Evolutionary conservation across 108 stramenopile genomes (phyloP).

Genomic region (Tribonema minus): DNA sequence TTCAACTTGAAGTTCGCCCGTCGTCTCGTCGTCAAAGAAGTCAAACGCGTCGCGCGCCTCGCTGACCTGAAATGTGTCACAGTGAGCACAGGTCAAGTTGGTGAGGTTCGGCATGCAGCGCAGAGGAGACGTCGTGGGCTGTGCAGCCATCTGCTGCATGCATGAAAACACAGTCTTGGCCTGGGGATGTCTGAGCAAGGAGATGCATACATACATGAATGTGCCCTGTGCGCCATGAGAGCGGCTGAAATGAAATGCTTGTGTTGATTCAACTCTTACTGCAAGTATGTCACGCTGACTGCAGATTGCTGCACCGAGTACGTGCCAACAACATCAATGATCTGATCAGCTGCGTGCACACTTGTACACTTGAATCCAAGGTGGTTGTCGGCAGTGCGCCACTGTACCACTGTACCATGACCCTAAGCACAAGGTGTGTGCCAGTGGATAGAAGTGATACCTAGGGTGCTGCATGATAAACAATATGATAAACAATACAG

Average conservation of each 20-base stretch:
- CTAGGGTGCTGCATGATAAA: no score
- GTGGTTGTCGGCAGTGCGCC: no score
- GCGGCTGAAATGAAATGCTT: neutral
- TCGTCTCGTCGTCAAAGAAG: constrained; percentile 3
- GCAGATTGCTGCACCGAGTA: no score
- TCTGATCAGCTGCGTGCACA: no score
- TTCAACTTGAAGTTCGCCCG: constrained; percentile 20
- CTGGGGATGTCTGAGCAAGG: neutral
- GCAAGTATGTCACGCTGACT: no score
- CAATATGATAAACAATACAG: no score
- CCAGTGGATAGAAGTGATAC: no score
- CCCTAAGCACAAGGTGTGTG: no score
- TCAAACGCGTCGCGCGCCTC: constrained; percentile 42
- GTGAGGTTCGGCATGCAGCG: neutral
- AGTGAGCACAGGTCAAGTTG: neutral
- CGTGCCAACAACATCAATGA: no score
- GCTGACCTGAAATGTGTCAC: constrained; percentile 8
- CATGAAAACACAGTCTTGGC: neutral
- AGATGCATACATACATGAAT: neutral
- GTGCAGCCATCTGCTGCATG: neutral
- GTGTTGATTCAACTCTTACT: no score
- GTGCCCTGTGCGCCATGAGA: neutral
- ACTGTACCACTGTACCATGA: no score
- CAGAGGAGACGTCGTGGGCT: neutral
- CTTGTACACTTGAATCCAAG: no score